Base-by-base conservation (phyloP, 2,329 filamentous ascomycete species). In the Rugonectria rugulosa region DNA sequence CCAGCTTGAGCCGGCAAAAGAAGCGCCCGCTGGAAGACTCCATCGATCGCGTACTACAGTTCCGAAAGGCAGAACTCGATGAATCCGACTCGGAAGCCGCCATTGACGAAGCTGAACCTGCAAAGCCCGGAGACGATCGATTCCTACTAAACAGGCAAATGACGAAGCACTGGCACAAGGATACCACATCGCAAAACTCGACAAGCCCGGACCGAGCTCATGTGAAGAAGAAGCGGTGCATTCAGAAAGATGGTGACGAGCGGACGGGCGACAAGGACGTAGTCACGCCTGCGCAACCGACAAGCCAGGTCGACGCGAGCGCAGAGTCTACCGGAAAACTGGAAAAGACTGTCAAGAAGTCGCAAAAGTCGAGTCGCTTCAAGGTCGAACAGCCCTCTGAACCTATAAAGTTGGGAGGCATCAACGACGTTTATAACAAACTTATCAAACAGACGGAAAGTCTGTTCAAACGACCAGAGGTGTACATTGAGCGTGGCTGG, bases 11-110 rank as follows among this genome's bases (percentile, higher is more conserved):
- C 60, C 82, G 95, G 19, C 87, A 90, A 63, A 92, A 91, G 32
- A 96, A 95, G 73, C 88, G 87, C 57, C 80, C 89, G 0, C 77
- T 98, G 1, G 91, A 97, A 71, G 90, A 95, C 60, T 89, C 90
- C 29, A 91, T 98, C 60, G 92, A 96, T 59, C 82, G 91, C 7
- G 91, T 93, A 0, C 77, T 97, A 14, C 84, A 88, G 7, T 85
- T 92, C 15, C 79, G 94, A 5, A 88, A 87, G 61, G 85, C 91
- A 62, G 83, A 87, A 56, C 72, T 79, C 12, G 81, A 83, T 20
- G 83, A 82, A 4, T 77, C 80, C 24, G 82, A 84, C 27, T 77
- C 77, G 2, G 78, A 81, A 17, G 79, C 81, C 23, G 81, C 71
- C 53, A 74, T 72, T 61, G 84, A 72, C 70, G 81, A 69, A 63